phyloP scores from a whole-genome alignment of 768 basidiomycete genomes.

The Hericium rajendrae region DNA sequence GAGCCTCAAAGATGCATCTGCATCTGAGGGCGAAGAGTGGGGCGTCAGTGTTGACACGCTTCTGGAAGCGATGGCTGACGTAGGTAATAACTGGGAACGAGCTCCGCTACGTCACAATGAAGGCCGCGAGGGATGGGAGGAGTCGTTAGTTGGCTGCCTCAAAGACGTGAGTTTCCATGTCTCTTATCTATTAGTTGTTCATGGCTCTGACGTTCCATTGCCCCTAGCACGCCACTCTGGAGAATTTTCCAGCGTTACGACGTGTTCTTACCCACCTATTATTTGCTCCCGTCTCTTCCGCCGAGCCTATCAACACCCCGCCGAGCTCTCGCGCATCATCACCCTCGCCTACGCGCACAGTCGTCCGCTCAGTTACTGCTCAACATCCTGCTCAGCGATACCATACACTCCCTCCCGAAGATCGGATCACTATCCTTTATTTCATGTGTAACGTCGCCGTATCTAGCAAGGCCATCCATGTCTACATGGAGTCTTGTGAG shows the following conservation, averaged over 20 bases:
- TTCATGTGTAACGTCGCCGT: slow-evolving; percentile 88
- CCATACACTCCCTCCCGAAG: slow-evolving; percentile 56
- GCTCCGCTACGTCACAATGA: slow-evolving; percentile 65
- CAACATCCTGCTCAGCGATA: slow-evolving; percentile 70
- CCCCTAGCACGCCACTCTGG: slow-evolving; percentile 59
- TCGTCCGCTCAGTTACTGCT: slow-evolving; percentile 39
- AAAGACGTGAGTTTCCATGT: slow-evolving; percentile 62
- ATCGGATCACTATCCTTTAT: slow-evolving; percentile 76
- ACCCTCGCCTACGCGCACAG: slow-evolving; percentile 31
- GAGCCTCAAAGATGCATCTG: slow-evolving; percentile 28
- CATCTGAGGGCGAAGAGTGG: slow-evolving; percentile 32
- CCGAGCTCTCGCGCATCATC: slow-evolving; percentile 37
- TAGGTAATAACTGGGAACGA: slow-evolving; percentile 83
- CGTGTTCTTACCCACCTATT: slow-evolving; percentile 63
- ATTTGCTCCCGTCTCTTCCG: slow-evolving; percentile 50
- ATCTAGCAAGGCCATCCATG: slow-evolving; percentile 81
- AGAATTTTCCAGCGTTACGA: slow-evolving; percentile 65
- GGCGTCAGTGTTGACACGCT: slow-evolving; percentile 58
- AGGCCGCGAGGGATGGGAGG: slow-evolving; percentile 83
- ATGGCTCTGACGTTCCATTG: not conserved
- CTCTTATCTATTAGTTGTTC: not conserved
- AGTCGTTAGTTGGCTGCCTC: slow-evolving; percentile 77
- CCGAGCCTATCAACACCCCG: slow-evolving; percentile 34
- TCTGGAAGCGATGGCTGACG: slow-evolving; percentile 60
- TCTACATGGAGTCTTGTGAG: slow-evolving; percentile 86